Evolutionary conservation across 805 yeast genomes (phyloP).

Genomic region (Candida nitratophila): DNA sequence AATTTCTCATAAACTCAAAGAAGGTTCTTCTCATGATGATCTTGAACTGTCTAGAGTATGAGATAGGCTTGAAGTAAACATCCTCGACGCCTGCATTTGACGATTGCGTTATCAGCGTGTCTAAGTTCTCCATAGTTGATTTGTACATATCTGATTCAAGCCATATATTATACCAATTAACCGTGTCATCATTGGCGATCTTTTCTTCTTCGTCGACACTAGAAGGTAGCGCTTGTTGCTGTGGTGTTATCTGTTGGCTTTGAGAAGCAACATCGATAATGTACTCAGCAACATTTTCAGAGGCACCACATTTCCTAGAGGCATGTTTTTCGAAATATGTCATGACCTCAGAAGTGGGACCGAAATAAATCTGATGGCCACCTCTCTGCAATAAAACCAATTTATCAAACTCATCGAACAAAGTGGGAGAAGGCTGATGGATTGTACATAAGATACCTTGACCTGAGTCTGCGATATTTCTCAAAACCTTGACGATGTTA

Average conservation of each 20-base stretch:
- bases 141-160: constrained; percentile 13
- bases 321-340: constrained; percentile 25
- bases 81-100: neutral
- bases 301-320: constrained; percentile 31
- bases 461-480: constrained; percentile 38
- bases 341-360: constrained; percentile 27
- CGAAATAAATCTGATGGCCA: constrained; percentile 34
- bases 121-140: constrained; percentile 11
- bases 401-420: constrained; percentile 41
- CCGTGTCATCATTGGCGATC: neutral
- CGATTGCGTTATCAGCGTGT: constrained; percentile 7
- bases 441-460: constrained; percentile 45
- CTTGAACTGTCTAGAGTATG: constrained; percentile 36
- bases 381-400: constrained; percentile 41
- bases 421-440: constrained; percentile 48
- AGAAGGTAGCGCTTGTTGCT: too few relatives aligned
- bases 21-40: constrained; percentile 35
- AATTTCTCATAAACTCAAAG: constrained; percentile 51
- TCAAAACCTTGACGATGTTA: constrained; percentile 40
- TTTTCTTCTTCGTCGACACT: constrained; percentile 15
- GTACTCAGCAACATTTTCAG: constrained; percentile 37
- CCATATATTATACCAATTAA: constrained; percentile 29
- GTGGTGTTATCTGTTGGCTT: too few relatives aligned
- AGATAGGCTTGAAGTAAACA: constrained; percentile 8
- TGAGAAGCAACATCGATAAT: constrained; percentile 36